Base-by-base conservation (phyloP, 192 early-diverging fungal genomes). In the Cetraspora pellucida region DNA sequence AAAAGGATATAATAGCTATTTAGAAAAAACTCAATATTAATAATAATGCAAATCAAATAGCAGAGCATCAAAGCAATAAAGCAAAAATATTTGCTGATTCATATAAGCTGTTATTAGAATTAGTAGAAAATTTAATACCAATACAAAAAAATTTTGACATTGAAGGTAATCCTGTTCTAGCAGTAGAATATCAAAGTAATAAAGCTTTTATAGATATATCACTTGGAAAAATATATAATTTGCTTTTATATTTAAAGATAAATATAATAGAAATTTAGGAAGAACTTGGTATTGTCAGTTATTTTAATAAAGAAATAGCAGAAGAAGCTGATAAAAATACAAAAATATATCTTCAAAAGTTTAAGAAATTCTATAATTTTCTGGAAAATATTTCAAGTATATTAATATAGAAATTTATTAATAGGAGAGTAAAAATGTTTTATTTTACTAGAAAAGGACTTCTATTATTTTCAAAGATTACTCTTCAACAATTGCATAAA, bases 261-360 rank as follows among this genome's bases (percentile, higher is more conserved):
- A 19, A 65, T 65, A 65, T 65, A 65, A 19, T 43, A 10, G 19
- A 11, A 65, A 65, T 65, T 65, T 28, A 65, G 63, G 28, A 65
- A 30, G 28, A 65, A 65, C 13, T 65, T 30, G 28, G n/a, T 30
- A 30, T 65, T 21, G 63, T 65, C 30, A 19, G 63, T 30, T 65
- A 65, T 65, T 30, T 5, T 65, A 65, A 65, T 65, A 11, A 65
- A 65, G 63, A 65, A 65, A 65, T 65, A 19, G 63, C 63, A 21
- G 63, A 65, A 65, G 63, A 65, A 65, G 63, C 63, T 65, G 28
- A 65, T 65, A 19, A 65, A 65, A 65, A 65, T 44, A 28, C 63
- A 65, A 65, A 28, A 65, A 6, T 21, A 44, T 65, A 65, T 65
- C 63, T 68, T 19, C 44, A 16, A 68, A 68, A 68, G 66, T 68